Percentiles rank a stretch among this genome's conserved stretches.
These are phyloP conservation scores for Solanum lycopersicoides DNA, from an alignment of 257 asterid genomes.

Conservation along the genomic window DNA sequence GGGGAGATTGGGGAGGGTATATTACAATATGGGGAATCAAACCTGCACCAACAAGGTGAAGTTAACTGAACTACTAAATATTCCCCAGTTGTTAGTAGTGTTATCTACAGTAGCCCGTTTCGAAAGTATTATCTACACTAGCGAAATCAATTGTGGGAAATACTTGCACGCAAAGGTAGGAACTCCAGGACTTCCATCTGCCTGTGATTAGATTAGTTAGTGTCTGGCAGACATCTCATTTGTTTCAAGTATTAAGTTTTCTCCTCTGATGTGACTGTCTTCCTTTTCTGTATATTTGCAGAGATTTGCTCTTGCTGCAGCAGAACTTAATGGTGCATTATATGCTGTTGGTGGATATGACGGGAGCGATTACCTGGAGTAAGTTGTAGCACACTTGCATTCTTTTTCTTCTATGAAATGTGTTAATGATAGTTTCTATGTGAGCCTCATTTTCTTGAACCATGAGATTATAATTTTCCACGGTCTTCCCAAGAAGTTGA, in stretches of 20 bases:
- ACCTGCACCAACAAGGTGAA: not conserved
- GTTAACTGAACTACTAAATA: not conserved
- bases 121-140: not conserved
- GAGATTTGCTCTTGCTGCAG: slow-evolving; percentile 80
- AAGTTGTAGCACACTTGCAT: slow-evolving; percentile 18
- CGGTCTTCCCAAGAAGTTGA: not conserved
- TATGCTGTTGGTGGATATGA: slow-evolving; percentile 83
- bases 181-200: not conserved
- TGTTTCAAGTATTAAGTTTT: not conserved
- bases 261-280: not conserved
- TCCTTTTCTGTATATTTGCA: slow-evolving; percentile 11
- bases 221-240: not conserved
- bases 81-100: not conserved
- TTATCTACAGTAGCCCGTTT: no score
- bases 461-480: not conserved
- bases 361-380: slow-evolving; percentile 58
- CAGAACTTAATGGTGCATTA: slow-evolving; percentile 64
- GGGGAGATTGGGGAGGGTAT: not conserved
- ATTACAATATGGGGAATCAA: not conserved
- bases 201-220: not conserved
- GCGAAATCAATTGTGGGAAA: not conserved
- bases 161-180: not conserved
- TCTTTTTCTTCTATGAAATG: not conserved
- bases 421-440: not conserved
- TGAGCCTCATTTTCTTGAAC: not conserved